Evolutionary conservation across 1,284 basidiomycete genomes (phyloP).

Genomic region (Meira nashicola): DNA sequence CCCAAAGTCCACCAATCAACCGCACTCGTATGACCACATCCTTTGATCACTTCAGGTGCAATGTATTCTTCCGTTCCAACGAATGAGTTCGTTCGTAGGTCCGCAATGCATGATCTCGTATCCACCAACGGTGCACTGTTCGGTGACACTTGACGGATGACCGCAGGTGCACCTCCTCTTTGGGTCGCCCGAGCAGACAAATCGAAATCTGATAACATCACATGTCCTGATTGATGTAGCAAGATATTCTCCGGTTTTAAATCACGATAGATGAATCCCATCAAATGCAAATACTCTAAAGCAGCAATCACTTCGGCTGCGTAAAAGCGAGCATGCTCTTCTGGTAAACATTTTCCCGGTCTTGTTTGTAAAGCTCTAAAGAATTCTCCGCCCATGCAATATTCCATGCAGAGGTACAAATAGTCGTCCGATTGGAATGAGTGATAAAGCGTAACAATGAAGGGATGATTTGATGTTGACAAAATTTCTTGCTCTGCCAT

Average conservation of each 20-base stretch:
- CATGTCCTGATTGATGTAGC: constrained; percentile 96
- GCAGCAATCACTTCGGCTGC: constrained; percentile 98
- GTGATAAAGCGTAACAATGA: constrained; percentile 52
- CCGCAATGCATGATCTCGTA: constrained; percentile 92
- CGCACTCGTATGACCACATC: constrained; percentile 92
- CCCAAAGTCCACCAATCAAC: constrained; percentile 99
- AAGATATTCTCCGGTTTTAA: constrained; percentile 99
- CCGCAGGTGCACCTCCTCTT: constrained; percentile 74
- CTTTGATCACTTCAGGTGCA: constrained; percentile 96
- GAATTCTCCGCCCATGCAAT: constrained; percentile 99
- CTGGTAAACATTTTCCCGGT: constrained; percentile 89
- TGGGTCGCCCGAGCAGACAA: constrained; percentile 85
- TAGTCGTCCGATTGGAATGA: constrained; percentile 52
- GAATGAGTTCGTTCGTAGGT: constrained; percentile 97
- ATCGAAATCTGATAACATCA: constrained; percentile 99
- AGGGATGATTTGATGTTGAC: constrained; percentile 49
- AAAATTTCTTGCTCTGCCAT: constrained; percentile 51
- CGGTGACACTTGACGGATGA: constrained; percentile 77
- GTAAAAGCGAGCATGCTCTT: constrained; percentile 94
- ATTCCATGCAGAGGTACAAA: constrained; percentile 56
- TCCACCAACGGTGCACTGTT: constrained; percentile 92
- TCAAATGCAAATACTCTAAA: constrained; percentile 94
- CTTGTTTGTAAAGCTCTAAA: constrained; percentile 78
- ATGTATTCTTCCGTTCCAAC: constrained; percentile 99
- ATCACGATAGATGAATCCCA: constrained; percentile 99